Conservation (phyloP, 305 asterid genomes). For the Caryopteris hybrid region DNA sequence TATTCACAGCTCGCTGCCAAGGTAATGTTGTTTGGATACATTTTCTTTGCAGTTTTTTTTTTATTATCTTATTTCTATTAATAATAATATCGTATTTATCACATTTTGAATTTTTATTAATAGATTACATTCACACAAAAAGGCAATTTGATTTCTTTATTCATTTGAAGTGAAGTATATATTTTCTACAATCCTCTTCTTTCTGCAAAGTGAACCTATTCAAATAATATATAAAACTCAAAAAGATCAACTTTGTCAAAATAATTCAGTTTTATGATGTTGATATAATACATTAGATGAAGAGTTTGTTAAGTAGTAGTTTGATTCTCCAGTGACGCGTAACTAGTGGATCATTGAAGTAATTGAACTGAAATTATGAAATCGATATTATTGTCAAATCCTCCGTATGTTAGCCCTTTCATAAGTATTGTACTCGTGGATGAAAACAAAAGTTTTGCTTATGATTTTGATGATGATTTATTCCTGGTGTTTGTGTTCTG, state of each 20-base stretch:
- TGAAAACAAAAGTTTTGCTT: neutral
- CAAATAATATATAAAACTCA: constrained; percentile 65
- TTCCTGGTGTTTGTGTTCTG: constrained; percentile 62
- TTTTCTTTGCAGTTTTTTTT: no score
- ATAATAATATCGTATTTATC: no score
- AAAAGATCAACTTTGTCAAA: constrained; percentile 44
- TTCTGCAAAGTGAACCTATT: constrained; percentile 70
- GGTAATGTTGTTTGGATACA: no score
- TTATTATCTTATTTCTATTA: no score
- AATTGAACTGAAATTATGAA: neutral
- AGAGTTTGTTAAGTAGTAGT: neutral
- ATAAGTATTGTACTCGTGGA: neutral
- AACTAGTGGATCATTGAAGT: neutral
- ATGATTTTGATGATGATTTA: constrained; percentile 9
- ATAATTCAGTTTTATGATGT: neutral
- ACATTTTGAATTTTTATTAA: no score
- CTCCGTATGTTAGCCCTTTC: neutral
- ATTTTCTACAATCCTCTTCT: no score
- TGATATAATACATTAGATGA: neutral
- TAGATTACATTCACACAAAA: no score
- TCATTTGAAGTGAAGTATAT: no score
- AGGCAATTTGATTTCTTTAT: no score
- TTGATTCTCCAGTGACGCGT: neutral
- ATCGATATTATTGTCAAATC: neutral
- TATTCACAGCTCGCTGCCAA: no score